These are phyloP conservation scores for Saturnispora diversa DNA, from an alignment of 805 yeast species.

Conservation along the genomic window DNA sequence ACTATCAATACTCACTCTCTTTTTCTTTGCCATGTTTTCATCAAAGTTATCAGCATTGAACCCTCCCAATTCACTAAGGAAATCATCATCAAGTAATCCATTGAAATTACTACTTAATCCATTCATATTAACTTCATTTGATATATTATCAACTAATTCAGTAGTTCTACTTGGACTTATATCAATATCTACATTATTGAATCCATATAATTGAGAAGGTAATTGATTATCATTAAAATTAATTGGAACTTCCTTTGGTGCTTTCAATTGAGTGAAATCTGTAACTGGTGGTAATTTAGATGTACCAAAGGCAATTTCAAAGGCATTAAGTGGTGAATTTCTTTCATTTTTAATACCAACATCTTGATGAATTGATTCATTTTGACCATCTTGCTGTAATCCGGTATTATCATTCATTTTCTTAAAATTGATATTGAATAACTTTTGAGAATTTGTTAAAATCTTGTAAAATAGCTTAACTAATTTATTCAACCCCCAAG, in stretches of 20 bases:
- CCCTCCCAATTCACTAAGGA: constrained; percentile 28
- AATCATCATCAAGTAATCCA: constrained; percentile 29
- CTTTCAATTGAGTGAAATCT: constrained; percentile 19
- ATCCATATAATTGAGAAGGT: not conserved
- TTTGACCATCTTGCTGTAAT: not conserved
- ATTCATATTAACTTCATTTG: constrained; percentile 4
- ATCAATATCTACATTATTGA: not conserved
- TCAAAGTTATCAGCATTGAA: constrained; percentile 18
- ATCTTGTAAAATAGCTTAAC: constrained; percentile 33
- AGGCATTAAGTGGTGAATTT: constrained; percentile 24
- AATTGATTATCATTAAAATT: constrained; percentile 1
- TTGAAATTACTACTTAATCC: constrained; percentile 9
- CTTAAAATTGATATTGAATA: constrained; percentile 29
- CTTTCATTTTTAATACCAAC: not conserved
- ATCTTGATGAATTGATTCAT: constrained; percentile 2
- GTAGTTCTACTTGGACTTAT: constrained; percentile 3
- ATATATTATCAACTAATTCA: not conserved
- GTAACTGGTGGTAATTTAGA: constrained; percentile 32
- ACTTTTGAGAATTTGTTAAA: constrained; percentile 28
- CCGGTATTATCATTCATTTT: constrained; percentile 15
- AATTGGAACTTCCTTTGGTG: constrained; percentile 8
- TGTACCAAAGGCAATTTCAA: constrained; percentile 32
- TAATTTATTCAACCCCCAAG: constrained; percentile 38
- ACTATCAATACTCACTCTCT: not conserved
- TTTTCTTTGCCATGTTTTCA: constrained; percentile 8